Evolutionary conservation across 129 eudicot genomes (phyloP), one percentile per base, ranked within the genome.

Genomic region (Flaveria robusta): DNA sequence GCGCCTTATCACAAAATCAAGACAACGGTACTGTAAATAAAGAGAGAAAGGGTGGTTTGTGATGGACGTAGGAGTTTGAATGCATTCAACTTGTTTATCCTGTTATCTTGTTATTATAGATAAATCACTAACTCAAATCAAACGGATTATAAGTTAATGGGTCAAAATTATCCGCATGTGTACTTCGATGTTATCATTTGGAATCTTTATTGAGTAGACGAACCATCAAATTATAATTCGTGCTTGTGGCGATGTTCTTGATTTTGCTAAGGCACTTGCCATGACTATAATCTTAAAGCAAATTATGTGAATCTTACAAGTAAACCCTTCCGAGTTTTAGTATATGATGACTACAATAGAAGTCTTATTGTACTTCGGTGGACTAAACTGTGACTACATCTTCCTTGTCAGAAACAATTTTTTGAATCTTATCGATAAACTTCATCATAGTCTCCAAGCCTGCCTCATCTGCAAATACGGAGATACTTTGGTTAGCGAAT

Each of bases 351-450:
- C 51, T 49, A 45, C 70, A 41, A 8, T 1, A 63, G 2, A 51
- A 20, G 27, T 66, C 64, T 76, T 68, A 22, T 39, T 60, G 59
- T 43, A 60, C 9, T n/a, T 3, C 7, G 9, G 42, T 24, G 12
- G 62, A 9, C 19, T 49, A 41, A 50, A 37, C 46, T 23, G 42
- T 24, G 46, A 52, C 75, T n/a, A 68, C 80, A 29, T 76, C 90
- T 66, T 83, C 84, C 45, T 74, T 64, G 66, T 68, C 55, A 5
- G 85, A 55, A 66, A 82, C 80, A 49, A 73, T 50, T 70, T 79
- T 84, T 34, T 87, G 88, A 72, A 90, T 79, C 80, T 72, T 85
- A 47, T 87, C 96, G 46, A 90, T 67, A 66, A 90, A 90, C 59
- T 74, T 68, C 51, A 70, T 56, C 87, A 90, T 85, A 23, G 19